Conservation (phyloP, 2,329 filamentous ascomycete genomes). For the Eutypella sp. region DNA sequence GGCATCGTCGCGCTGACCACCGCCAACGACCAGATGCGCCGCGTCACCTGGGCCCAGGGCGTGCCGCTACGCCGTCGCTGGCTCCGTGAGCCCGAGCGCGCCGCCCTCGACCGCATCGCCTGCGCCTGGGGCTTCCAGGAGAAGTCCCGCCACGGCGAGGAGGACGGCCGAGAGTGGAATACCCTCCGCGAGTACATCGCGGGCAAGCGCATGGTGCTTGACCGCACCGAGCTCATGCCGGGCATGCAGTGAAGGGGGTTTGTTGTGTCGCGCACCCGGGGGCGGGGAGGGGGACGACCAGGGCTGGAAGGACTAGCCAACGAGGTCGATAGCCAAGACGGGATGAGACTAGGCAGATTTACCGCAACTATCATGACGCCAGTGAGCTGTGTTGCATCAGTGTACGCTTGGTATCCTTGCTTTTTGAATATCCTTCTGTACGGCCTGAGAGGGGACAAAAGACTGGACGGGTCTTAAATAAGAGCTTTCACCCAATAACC, state of each 20-base stretch:
- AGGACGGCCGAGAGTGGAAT: constrained; percentile 88
- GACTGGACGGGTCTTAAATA: too few relatives aligned
- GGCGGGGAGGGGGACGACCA: too few relatives aligned
- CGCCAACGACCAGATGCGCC: constrained; percentile 89
- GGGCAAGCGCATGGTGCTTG: constrained; percentile 81
- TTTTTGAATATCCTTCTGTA: too few relatives aligned
- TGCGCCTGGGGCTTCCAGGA: constrained; percentile 91
- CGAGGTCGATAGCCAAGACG: too few relatives aligned
- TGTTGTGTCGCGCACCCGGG: not conserved
- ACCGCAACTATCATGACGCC: too few relatives aligned
- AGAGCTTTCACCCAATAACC: too few relatives aligned
- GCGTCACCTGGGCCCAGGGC: constrained; percentile 85
- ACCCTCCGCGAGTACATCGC: constrained; percentile 77
- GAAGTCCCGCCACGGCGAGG: constrained; percentile 73
- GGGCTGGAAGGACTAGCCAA: not conserved
- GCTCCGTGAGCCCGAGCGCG: constrained; percentile 85
- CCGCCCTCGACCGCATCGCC: constrained; percentile 79
- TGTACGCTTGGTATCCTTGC: too few relatives aligned
- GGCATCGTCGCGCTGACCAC: constrained; percentile 82
- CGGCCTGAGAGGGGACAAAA: too few relatives aligned
- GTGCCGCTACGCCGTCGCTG: constrained; percentile 77
- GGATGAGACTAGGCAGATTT: too few relatives aligned
- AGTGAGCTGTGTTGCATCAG: too few relatives aligned
- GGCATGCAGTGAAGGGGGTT: constrained; percentile 64
- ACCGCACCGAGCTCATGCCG: constrained; percentile 84